Evolutionary conservation across 768 basidiomycete species (phyloP), one percentile per base, ranked within the genome.

Genomic region (Asterophora parasitica): DNA sequence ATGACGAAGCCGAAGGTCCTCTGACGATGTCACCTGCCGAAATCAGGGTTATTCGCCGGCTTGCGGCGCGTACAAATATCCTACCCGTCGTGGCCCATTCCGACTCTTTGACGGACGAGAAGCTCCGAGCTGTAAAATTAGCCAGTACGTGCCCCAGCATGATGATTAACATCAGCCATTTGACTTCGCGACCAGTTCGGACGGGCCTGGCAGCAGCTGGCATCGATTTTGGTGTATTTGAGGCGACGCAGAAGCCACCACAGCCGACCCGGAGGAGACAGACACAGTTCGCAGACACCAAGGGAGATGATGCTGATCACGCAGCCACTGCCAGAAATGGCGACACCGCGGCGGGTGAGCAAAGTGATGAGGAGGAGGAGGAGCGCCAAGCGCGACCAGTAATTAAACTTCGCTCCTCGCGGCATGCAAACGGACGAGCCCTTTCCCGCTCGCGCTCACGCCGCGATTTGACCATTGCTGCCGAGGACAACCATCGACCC

Each of bases 81-180:
- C 77, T 93, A 42, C 91, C 91, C 39, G 79, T 92, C 44, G 77
- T 93, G 53, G 85, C 85, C 11, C 84, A 72, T 50, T 75, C 89
- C 3, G 91, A 93, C 65, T 88, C 88, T 32, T 73, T 93, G 51
- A 92, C 91, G 31, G 85, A 92, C 60, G 83, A 82, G 51, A 84
- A 78, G 54, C 72, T 93, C 47, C 65, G 66, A 37, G 77, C 79
- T 38, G 74, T 91, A 42, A 92, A 91, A 71, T 67, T 74, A 44
- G 85, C 84, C 20, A 62, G 74, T 74, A 51, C 46, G 73, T 62
- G 9, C 27, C 13, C 52, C 46, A 32, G 31, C 44, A 23, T 37
- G n/a, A 7, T 41, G 43, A 36, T n/a, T 20, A 37, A 35, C 15
- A 39, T 42, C 27, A 2, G 20, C 19, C 32, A 44, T 44, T 48